These are phyloP conservation scores for Elongisporangium prolatum DNA, from an alignment of 352 stramenopile species.

Conservation along the genomic window DNA sequence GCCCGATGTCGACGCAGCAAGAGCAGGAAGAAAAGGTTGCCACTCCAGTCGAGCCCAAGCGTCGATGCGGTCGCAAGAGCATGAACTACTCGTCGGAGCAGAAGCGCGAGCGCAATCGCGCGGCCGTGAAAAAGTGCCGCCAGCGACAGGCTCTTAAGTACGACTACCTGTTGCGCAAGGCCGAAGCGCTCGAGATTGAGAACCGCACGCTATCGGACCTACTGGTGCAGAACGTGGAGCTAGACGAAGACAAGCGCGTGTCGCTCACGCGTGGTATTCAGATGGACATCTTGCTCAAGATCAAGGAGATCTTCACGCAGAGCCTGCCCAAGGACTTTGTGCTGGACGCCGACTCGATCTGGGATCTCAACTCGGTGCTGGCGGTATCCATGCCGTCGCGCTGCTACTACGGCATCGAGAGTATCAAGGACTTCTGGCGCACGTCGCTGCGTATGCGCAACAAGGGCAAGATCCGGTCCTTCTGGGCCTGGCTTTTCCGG, in stretches of 20 bases:
- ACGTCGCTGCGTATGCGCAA: constrained; percentile 83
- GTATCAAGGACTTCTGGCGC: constrained; percentile 85
- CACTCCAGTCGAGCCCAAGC: constrained; percentile 30
- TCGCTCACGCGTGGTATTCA: constrained; percentile 78
- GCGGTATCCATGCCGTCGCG: constrained; percentile 82
- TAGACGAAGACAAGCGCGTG: constrained; percentile 46
- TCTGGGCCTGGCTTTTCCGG: constrained; percentile 82
- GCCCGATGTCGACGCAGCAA: neutral
- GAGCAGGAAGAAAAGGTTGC: neutral
- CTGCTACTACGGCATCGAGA: constrained; percentile 84
- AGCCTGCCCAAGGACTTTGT: constrained; percentile 83
- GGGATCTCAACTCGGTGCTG: constrained; percentile 81
- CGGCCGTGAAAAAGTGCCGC: constrained; percentile 82
- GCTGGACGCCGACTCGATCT: constrained; percentile 79
- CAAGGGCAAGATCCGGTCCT: constrained; percentile 85
- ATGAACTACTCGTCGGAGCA: constrained; percentile 86
- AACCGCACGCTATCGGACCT: constrained; percentile 72
- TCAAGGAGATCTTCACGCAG: constrained; percentile 87
- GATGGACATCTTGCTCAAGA: constrained; percentile 85
- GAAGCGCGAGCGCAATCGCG: constrained; percentile 79
- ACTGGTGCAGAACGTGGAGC: constrained; percentile 63
- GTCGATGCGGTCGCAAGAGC: constrained; percentile 73
- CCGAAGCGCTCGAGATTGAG: constrained; percentile 54
- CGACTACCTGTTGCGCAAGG: constrained; percentile 75
- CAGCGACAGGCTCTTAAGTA: constrained; percentile 78